phyloP scores from a whole-genome alignment of 106 monocot species.

The Cymbidium sinense region DNA sequence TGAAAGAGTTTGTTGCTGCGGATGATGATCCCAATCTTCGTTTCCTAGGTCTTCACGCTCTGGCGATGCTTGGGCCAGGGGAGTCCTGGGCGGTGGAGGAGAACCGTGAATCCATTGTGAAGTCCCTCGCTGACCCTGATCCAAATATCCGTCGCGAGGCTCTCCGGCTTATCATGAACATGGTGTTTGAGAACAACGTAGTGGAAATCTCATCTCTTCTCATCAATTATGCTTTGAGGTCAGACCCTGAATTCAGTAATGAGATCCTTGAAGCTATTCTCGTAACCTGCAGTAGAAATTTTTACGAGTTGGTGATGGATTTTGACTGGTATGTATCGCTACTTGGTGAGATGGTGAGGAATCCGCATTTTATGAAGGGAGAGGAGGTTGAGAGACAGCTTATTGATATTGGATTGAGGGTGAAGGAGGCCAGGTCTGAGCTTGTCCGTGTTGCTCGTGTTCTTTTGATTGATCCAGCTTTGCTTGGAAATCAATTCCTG shows the following conservation, averaged over 20 bases:
- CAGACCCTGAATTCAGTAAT: constrained; percentile 70
- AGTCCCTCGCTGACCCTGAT: constrained; percentile 55
- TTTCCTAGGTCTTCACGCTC: constrained; percentile 57
- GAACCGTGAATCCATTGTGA: constrained; percentile 41
- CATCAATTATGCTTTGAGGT: constrained; percentile 45
- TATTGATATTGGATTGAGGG: constrained; percentile 78
- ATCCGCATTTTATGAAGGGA: constrained; percentile 57
- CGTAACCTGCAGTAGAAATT: constrained; percentile 44
- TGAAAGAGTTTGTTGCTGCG: constrained; percentile 44
- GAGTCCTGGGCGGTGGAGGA: constrained; percentile 64
- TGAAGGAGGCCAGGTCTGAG: constrained; percentile 74
- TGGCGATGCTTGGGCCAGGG: constrained; percentile 45
- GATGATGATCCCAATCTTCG: constrained; percentile 80
- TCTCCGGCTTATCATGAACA: constrained; percentile 51
- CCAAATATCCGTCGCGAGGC: constrained; percentile 66
- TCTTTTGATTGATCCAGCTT: constrained; percentile 81
- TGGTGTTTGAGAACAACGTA: constrained; percentile 53
- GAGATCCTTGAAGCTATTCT: constrained; percentile 68
- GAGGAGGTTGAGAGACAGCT: constrained; percentile 81
- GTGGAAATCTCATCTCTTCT: constrained; percentile 54
- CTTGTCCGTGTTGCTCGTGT: constrained; percentile 62
- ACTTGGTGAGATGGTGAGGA: constrained; percentile 69
- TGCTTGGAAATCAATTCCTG: constrained; percentile 70
- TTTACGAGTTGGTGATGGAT: constrained; percentile 71
- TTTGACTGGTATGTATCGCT: constrained; percentile 91